Conservation (phyloP, 495 filamentous ascomycete genomes). For the Sphaerosporella brunnea region DNA sequence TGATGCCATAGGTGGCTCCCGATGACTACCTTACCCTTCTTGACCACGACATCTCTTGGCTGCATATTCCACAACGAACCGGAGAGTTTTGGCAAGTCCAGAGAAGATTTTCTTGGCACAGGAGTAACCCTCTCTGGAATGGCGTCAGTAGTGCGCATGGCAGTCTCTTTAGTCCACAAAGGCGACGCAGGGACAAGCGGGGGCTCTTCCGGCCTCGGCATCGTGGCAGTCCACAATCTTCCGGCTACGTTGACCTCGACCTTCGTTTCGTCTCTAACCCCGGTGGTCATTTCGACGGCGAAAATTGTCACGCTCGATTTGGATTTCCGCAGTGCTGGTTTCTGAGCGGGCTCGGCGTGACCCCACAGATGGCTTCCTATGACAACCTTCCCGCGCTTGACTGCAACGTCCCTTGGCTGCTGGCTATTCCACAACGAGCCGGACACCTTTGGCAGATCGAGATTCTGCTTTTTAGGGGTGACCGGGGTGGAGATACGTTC, state of each 20-base stretch:
- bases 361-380: background rate
- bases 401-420: background rate
- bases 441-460: background rate
- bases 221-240: background rate
- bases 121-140: constrained; percentile 11
- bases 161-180: constrained; percentile 18
- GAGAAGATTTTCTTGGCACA: background rate
- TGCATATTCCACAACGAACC: background rate
- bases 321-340: background rate
- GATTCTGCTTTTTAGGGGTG: background rate
- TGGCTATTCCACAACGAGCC: background rate
- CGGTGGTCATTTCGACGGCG: background rate
- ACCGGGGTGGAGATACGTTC: constrained; percentile 3
- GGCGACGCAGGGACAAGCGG: no score
- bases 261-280: background rate
- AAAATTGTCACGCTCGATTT: constrained; percentile 2
- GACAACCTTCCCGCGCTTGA: background rate
- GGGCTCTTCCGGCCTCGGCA: constrained; percentile 2
- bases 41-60: background rate
- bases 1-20: no score
- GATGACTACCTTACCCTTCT: background rate
- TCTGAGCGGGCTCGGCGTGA: background rate
- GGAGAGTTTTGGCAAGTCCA: background rate
- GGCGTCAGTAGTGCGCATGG: constrained; percentile 17
- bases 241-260: constrained; percentile 2